phyloP scores from a whole-genome alignment of 495 filamentous ascomycete genomes.

The Thozetella sp. region DNA sequence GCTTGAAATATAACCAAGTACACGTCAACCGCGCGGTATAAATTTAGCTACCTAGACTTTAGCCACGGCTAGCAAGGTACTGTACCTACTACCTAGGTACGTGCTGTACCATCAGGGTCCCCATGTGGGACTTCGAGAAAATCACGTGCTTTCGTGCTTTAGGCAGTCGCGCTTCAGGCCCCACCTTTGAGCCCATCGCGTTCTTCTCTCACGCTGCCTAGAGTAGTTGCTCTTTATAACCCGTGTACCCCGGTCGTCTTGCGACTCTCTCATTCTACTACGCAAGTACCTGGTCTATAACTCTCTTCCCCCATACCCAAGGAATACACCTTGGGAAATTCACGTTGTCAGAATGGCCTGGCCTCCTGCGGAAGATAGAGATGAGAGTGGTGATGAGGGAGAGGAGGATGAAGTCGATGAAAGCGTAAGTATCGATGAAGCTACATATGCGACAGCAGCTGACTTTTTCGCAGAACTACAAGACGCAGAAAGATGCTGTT shows the following conservation, averaged over 20 bases:
- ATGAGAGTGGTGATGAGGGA: constrained; percentile 64
- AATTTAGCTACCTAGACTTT: too few species aligned
- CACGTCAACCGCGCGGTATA: too few species aligned
- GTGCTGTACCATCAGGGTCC: too few species aligned
- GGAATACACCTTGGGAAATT: background rate
- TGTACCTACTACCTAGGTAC: too few species aligned
- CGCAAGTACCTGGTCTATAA: background rate
- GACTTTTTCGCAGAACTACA: constrained; percentile 70
- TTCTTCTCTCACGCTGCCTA: background rate
- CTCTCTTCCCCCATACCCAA: background rate
- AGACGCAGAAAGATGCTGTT: constrained; percentile 91
- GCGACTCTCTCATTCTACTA: background rate
- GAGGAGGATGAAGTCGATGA: constrained; percentile 79
- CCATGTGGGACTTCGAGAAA: too few species aligned
- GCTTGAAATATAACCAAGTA: too few species aligned
- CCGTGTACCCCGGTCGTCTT: background rate
- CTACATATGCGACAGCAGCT: background rate
- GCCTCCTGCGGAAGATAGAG: constrained; percentile 38
- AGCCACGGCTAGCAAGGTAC: too few species aligned
- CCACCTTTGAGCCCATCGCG: background rate
- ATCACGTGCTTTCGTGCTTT: background rate
- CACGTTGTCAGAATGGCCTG: constrained; percentile 35
- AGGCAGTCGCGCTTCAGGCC: background rate
- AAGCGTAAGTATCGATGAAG: constrained; percentile 45
- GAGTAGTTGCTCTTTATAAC: background rate